Evolutionary conservation across 2,329 filamentous ascomycete genomes (phyloP).

Genomic region (Malbranchea cinnamomea): DNA sequence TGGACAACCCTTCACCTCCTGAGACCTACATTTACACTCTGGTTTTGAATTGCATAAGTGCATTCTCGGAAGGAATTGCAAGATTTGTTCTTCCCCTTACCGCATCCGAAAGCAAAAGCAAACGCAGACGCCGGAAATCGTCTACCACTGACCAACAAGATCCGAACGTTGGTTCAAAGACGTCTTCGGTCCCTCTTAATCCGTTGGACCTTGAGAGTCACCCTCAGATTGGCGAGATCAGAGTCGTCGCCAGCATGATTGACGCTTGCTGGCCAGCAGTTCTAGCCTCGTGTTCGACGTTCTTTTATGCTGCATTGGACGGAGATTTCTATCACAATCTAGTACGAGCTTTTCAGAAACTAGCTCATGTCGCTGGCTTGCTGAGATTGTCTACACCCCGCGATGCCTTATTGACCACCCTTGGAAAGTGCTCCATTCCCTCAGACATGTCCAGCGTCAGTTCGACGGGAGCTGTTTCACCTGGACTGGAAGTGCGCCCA

Average conservation of each 20-base stretch:
- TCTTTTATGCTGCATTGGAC: conserved; percentile 80
- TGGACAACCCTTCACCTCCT: conserved; percentile 64
- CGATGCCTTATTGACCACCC: conserved; percentile 85
- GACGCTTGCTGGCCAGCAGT: conserved; percentile 93
- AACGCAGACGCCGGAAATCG: conserved; percentile 26
- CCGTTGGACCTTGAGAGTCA: conserved; percentile 63
- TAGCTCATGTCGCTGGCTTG: conserved; percentile 86
- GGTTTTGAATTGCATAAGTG: conserved; percentile 75
- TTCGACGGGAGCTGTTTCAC: conserved; percentile 9
- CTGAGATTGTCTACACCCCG: conserved; percentile 70
- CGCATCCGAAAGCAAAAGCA: conserved; percentile 54
- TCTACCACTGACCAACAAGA: conserved; percentile 23
- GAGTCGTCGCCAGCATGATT: conserved; percentile 66
- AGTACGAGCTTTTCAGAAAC: conserved; percentile 84
- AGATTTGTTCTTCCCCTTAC: conserved; percentile 88
- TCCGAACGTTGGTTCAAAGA: conserved; percentile 15
- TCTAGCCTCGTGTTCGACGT: conserved; percentile 87
- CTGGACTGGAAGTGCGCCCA: conserved; percentile 12
- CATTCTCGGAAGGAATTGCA: conserved; percentile 78
- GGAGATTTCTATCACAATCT: conserved; percentile 86
- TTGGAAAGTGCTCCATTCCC: conserved; percentile 86
- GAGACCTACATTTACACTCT: conserved; percentile 91
- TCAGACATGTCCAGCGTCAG: conserved; percentile 40
- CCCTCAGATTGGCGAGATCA: conserved; percentile 54
- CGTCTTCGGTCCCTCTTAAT: conserved; percentile 50